phyloP scores from a whole-genome alignment of 2,329 filamentous ascomycete species.

The Metarhizium brunneum region DNA sequence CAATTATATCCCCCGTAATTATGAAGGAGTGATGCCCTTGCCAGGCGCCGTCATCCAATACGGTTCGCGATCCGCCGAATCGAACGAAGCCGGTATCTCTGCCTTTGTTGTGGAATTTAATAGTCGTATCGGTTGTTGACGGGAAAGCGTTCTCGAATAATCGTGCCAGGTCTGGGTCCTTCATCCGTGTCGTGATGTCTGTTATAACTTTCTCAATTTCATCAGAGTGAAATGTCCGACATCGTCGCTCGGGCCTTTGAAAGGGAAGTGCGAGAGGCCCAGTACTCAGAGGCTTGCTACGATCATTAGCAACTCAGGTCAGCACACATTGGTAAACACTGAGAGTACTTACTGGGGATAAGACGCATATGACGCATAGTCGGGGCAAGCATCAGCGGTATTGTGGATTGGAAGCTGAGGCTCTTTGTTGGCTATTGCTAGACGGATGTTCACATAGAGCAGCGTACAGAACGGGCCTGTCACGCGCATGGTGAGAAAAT shows the following conservation, averaged over 20 bases:
- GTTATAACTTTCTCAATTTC: conserved; percentile 82
- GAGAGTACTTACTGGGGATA: conserved; percentile 24
- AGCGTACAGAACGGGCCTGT: background rate
- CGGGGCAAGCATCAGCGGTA: conserved; percentile 25
- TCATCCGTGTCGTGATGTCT: conserved; percentile 70
- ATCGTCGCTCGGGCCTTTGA: conserved; percentile 71
- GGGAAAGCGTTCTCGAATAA: conserved; percentile 95
- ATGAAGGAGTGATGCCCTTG: conserved; percentile 83
- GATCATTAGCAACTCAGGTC: background rate
- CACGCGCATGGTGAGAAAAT: background rate
- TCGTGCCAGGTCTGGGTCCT: conserved; percentile 78
- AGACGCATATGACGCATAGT: conserved; percentile 30
- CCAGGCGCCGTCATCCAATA: conserved; percentile 55
- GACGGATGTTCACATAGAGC: background rate
- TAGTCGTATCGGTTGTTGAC: conserved; percentile 74
- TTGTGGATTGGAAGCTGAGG: conserved; percentile 12
- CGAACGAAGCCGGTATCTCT: conserved; percentile 28
- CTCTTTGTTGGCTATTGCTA: background rate
- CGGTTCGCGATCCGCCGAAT: conserved; percentile 19
- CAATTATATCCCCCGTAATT: conserved; percentile 87
- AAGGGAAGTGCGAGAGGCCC: conserved; percentile 75
- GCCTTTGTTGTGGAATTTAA: conserved; percentile 74
- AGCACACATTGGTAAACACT: background rate
- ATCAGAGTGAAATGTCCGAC: conserved; percentile 82
- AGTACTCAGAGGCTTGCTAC: conserved; percentile 66